Evolutionary conservation across 108 stramenopile genomes (phyloP), one percentile per base, ranked within the genome.

Genomic region (Cyclostephanos tholiformis): DNA sequence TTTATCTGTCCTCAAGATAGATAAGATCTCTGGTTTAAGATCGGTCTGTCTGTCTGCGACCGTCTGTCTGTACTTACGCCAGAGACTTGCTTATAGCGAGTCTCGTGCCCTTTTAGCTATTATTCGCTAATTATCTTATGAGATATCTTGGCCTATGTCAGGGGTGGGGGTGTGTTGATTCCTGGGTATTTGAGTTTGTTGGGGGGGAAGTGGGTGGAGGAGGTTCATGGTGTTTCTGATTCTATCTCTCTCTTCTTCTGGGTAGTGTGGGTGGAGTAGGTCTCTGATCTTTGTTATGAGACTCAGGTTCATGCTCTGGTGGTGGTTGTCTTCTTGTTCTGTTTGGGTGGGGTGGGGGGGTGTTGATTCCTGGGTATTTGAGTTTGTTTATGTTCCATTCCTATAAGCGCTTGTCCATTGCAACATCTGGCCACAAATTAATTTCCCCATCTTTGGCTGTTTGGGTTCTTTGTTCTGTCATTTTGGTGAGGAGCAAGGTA

Each of bases 171-270:
- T 12, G 32, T 30, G 29, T 23, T 16, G 17, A 59, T 16, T 30
- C 58, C 58, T 27, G 58, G 58, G 29, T 27, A 16, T 59, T 35
- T 23, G 30, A 59, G 30, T 32, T 30, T 59, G 22, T 27, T 59
- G n/a, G n/a, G n/a, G n/a, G n/a, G n/a, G n/a, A n/a, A n/a, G n/a
- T n/a, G n/a, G n/a, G n/a, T n/a, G n/a, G n/a, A n/a, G n/a, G n/a
- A n/a, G n/a, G n/a, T n/a, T n/a, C n/a, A n/a, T n/a, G n/a, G n/a
- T n/a, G n/a, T n/a, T n/a, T n/a, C n/a, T n/a, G n/a, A n/a, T n/a
- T n/a, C n/a, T n/a, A n/a, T n/a, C n/a, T n/a, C n/a, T n/a, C n/a
- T n/a, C n/a, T n/a, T n/a, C n/a, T n/a, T n/a, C n/a, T n/a, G n/a
- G 36, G 36, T 36, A 6, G 36, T 6, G 36, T 4, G 4, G 36